Evolutionary conservation across 208 protist genomes (phyloP).

Genomic region (Leptomonas seymouri): DNA sequence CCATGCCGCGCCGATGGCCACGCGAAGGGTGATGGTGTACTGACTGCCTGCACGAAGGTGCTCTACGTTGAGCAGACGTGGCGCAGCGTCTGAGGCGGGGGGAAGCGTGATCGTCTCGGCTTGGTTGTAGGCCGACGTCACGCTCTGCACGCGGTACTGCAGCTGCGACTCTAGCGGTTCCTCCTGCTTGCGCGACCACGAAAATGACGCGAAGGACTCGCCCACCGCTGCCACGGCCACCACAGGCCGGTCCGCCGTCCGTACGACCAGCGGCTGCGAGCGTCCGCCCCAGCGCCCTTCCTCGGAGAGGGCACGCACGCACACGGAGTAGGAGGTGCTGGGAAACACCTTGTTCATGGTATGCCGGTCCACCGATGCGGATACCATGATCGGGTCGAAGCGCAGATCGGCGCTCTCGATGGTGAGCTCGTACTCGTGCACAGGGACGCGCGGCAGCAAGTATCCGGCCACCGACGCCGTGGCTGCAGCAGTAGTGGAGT

Average conservation of each 20-base stretch:
- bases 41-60: slow-evolving; percentile 63
- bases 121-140: slow-evolving; percentile 56
- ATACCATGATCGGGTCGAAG: slow-evolving; percentile 29
- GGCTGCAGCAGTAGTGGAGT: not conserved
- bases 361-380: slow-evolving; percentile 39
- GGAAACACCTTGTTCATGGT: slow-evolving; percentile 66
- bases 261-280: slow-evolving; percentile 61
- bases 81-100: slow-evolving; percentile 11
- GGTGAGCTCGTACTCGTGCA: slow-evolving; percentile 38
- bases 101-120: slow-evolving; percentile 39
- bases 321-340: slow-evolving; percentile 71
- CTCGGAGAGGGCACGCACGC: slow-evolving; percentile 65
- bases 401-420: slow-evolving; percentile 28
- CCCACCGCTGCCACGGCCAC: slow-evolving; percentile 58
- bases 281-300: slow-evolving; percentile 76
- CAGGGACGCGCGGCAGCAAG: slow-evolving; percentile 22
- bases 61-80: slow-evolving; percentile 64
- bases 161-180: slow-evolving; percentile 60
- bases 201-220: slow-evolving; percentile 84
- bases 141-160: slow-evolving; percentile 69
- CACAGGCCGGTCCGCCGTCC: slow-evolving; percentile 60
- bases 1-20: slow-evolving; percentile 80
- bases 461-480: slow-evolving; percentile 18
- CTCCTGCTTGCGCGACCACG: slow-evolving; percentile 64
- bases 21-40: slow-evolving; percentile 74